A percentile compares a stretch with the other conserved stretches of the same genome.
phyloP scores from a whole-genome alignment of 164 flowering plant genomes.

The Aristolochia contorta region DNA sequence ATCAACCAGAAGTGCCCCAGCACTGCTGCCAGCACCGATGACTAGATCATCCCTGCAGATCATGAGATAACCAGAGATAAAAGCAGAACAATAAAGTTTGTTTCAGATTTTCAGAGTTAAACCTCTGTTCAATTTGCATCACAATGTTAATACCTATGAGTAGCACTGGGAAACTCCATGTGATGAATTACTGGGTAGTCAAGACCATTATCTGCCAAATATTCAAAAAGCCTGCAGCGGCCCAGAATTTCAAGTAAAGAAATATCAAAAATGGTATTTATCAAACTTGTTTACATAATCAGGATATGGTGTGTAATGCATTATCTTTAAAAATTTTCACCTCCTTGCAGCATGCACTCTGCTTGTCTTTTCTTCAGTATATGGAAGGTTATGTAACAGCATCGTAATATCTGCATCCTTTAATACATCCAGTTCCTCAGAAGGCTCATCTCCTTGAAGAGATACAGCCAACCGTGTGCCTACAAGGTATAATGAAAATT shows the following conservation, averaged over 20 bases:
- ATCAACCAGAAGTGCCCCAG: constrained; percentile 90
- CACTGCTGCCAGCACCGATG: constrained; percentile 79
- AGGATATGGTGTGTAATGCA: background rate
- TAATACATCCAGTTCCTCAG: constrained; percentile 64
- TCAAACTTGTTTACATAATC: background rate
- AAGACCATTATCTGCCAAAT: constrained; percentile 53
- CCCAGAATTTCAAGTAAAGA: background rate
- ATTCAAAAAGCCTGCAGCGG: constrained; percentile 74
- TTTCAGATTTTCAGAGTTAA: background rate
- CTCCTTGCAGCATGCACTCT: constrained; percentile 96
- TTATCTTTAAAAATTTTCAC: constrained; percentile 20
- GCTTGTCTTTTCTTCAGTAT: constrained; percentile 61
- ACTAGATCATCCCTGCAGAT: constrained; percentile 80
- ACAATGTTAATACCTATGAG: constrained; percentile 47
- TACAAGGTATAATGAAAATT: constrained; percentile 12
- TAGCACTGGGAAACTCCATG: constrained; percentile 58
- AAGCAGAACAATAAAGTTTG: background rate
- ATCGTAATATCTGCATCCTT: constrained; percentile 66
- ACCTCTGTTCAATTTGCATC: background rate
- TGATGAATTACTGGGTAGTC: constrained; percentile 89
- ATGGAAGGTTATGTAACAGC: constrained; percentile 77
- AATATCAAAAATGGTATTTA: no score
- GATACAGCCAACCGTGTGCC: constrained; percentile 88
- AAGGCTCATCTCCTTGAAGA: constrained; percentile 83
- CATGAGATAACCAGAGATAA: background rate